A percentile compares a stretch with the other conserved stretches of the same genome.
phyloP scores from a whole-genome alignment of 1,284 basidiomycete species.

The Ceratobasidium theobromae region DNA sequence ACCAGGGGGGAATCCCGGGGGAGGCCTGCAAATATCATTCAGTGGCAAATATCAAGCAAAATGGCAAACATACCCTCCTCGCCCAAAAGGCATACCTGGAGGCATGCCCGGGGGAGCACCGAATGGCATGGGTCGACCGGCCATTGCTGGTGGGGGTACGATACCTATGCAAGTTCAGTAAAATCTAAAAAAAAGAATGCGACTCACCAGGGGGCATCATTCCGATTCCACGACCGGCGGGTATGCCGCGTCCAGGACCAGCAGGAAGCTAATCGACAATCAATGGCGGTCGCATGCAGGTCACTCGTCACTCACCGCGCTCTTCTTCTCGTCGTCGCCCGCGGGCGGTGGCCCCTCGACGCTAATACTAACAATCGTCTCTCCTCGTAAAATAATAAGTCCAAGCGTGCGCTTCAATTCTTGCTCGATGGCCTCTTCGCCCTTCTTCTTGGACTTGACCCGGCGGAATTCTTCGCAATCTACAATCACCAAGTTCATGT shows the following conservation, averaged over 20 bases:
- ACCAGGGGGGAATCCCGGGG: slow-evolving; percentile 26
- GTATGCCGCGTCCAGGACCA: slow-evolving; percentile 92
- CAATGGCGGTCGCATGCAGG: neutral
- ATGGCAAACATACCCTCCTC: no score
- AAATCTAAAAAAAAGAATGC: slow-evolving; percentile 28
- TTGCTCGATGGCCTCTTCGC: slow-evolving; percentile 70
- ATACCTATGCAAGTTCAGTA: slow-evolving; percentile 5
- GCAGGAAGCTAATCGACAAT: slow-evolving; percentile 63
- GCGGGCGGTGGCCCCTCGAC: slow-evolving; percentile 96
- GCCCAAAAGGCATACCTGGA: slow-evolving; percentile 79
- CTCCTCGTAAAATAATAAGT: slow-evolving; percentile 93
- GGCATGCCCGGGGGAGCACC: slow-evolving; percentile 58
- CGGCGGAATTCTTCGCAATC: slow-evolving; percentile 96
- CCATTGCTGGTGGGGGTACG: slow-evolving; percentile 60
- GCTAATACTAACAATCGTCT: slow-evolving; percentile 92
- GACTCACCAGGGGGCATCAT: slow-evolving; percentile 86
- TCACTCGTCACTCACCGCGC: slow-evolving; percentile 25
- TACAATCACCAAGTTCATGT: slow-evolving; percentile 99
- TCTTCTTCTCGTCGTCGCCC: slow-evolving; percentile 69
- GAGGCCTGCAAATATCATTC: no score
- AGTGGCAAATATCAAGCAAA: no score
- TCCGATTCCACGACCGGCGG: slow-evolving; percentile 96
- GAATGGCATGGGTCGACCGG: slow-evolving; percentile 82
- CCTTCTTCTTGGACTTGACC: slow-evolving; percentile 82
- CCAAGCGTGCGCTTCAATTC: slow-evolving; percentile 97